phyloP scores from a whole-genome alignment of 2,329 filamentous ascomycete genomes.

The Beauveria pseudobassiana region DNA sequence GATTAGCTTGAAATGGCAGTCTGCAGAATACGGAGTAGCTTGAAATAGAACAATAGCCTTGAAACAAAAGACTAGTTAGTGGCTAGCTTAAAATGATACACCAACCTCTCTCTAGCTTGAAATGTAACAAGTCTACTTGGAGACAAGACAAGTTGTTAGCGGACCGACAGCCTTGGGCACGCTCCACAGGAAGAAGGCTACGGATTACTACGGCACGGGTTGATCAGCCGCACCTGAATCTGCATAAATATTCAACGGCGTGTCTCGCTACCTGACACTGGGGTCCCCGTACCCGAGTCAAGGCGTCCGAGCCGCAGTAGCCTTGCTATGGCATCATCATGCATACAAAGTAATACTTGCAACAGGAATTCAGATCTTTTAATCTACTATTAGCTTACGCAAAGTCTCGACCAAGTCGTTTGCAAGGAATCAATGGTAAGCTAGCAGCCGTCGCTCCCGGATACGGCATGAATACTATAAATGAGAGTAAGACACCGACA shows the following conservation, averaged over 20 bases:
- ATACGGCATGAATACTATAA: neutral
- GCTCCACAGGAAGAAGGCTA: neutral
- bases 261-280: neutral
- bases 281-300: neutral
- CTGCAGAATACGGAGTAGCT: too few relatives aligned
- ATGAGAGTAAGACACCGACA: neutral
- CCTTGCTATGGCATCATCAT: too few relatives aligned
- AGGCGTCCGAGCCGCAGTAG: neutral
- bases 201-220: neutral
- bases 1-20: too few relatives aligned
- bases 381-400: neutral
- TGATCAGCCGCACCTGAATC: neutral
- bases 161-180: neutral
- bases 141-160: neutral
- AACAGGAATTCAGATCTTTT: neutral
- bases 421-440: too few relatives aligned
- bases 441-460: too few relatives aligned
- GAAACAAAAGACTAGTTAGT: too few relatives aligned
- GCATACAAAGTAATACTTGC: too few relatives aligned
- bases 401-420: neutral
- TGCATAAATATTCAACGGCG: neutral
- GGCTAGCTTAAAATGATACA: too few relatives aligned
- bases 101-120: too few relatives aligned
- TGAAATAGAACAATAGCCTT: too few relatives aligned
- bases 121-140: neutral